Evolutionary conservation across 495 filamentous ascomycete genomes (phyloP).

Genomic region (Xylaria grammica): DNA sequence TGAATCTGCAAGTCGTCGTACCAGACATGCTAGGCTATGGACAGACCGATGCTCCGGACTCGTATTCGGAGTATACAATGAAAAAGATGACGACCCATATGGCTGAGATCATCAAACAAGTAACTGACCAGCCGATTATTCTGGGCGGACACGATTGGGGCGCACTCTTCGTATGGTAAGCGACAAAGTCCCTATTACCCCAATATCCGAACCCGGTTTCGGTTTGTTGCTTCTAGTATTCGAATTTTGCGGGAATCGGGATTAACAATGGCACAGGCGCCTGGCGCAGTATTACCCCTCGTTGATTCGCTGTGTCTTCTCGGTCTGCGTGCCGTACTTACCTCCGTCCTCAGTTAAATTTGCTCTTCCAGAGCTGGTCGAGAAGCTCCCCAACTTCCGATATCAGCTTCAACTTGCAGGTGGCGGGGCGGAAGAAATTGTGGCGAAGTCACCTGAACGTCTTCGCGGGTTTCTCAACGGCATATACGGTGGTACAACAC

Average conservation of each 20-base stretch:
- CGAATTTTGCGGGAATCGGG: slow-evolving; percentile 28
- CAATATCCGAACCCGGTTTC: neutral
- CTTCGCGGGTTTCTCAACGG: slow-evolving; percentile 71
- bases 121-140: slow-evolving; percentile 47
- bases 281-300: slow-evolving; percentile 73
- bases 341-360: slow-evolving; percentile 55
- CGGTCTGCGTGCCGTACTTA: slow-evolving; percentile 76
- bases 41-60: slow-evolving; percentile 65
- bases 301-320: slow-evolving; percentile 73
- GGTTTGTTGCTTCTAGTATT: slow-evolving; percentile 27
- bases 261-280: slow-evolving; percentile 42
- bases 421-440: slow-evolving; percentile 64
- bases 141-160: slow-evolving; percentile 92
- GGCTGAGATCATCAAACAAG: slow-evolving; percentile 59
- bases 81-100: slow-evolving; percentile 76
- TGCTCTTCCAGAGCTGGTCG: slow-evolving; percentile 60
- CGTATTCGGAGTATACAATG: slow-evolving; percentile 63
- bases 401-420: slow-evolving; percentile 84
- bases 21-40: slow-evolving; percentile 85
- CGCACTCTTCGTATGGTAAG: slow-evolving; percentile 53
- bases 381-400: slow-evolving; percentile 68
- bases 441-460: slow-evolving; percentile 58
- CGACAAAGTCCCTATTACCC: slow-evolving; percentile 5
- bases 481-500: slow-evolving; percentile 68
- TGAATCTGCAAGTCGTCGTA: slow-evolving; percentile 73